Base-by-base conservation (phyloP, 345 rosid genomes). In the Citropsis articulata region DNA sequence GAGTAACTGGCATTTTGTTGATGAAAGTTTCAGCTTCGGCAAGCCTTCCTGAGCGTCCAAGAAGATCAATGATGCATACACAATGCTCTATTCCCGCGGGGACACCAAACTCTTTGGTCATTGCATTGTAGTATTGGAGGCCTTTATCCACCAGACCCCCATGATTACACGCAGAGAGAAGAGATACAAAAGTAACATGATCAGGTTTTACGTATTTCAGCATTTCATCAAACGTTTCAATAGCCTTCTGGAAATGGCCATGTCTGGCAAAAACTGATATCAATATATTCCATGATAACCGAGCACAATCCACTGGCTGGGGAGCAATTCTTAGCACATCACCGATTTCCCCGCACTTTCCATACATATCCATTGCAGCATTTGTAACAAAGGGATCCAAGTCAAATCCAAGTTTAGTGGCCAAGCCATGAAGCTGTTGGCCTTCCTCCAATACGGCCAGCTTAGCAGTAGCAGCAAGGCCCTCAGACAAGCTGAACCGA, bases 161-260 rank as follows among this genome's bases (percentile, higher is more conserved):
- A 69, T 95, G 98, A 82, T 87, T 93, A 81, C 98, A 95, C 2
- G 98, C 97, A 61, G 94, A 89, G 55, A 95, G 96, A 78, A 93
- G 93, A 81, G 94, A 90, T 50, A 95, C 90, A 81, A 93, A 95
- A 59, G 97, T 95, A n/a, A 93, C 93, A 75, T 88, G 93, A 76
- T 93, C 91, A 1, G 98, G 98, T 78, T 86, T 87, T 78, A 84
- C 71, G 42, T 86, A 77, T 53, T 85, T 81, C 50, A 90, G 73
- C 98, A 95, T 95, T 81, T 91, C 92, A 81, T 85, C 83, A 82
- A 95, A 93, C 24, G 92, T 86, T 89, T 88, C 89, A 74, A 74
- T 89, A 50, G 91, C 95, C 86, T 85, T 81, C 62, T 87, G 72
- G 64, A 88, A 90, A 76, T 56, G 81, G 21, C 98, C 93, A 75